A percentile compares a stretch with the other conserved stretches of the same genome.
phyloP scores from a whole-genome alignment of 2,329 filamentous ascomycete species.

The Colletotrichum sidae region DNA sequence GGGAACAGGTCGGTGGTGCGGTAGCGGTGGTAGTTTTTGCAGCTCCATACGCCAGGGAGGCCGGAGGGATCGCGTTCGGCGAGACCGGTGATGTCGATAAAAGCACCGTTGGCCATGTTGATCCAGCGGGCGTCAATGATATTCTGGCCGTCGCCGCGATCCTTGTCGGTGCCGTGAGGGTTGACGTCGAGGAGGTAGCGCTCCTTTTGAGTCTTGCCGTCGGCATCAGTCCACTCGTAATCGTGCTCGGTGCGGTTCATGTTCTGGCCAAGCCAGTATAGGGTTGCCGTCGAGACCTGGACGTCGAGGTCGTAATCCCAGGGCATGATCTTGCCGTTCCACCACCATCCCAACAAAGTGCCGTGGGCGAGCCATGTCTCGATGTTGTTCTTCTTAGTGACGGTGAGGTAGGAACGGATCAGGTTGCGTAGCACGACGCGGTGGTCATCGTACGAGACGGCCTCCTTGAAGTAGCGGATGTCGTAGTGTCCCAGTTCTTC shows the following conservation, averaged over 20 bases:
- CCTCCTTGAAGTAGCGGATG: slow-evolving; percentile 71
- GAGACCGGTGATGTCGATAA: slow-evolving; percentile 85
- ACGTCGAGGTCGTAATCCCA: slow-evolving; percentile 91
- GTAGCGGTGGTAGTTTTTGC: slow-evolving; percentile 85
- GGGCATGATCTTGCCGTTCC: slow-evolving; percentile 81
- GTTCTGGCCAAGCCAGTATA: slow-evolving; percentile 72
- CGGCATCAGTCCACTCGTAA: slow-evolving; percentile 61
- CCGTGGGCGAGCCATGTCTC: slow-evolving; percentile 92
- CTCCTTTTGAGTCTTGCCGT: slow-evolving; percentile 54
- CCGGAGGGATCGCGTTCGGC: slow-evolving; percentile 71
- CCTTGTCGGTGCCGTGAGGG: slow-evolving; percentile 72
- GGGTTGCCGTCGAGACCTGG: slow-evolving; percentile 76
- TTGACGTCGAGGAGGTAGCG: slow-evolving; percentile 83
- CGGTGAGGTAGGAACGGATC: slow-evolving; percentile 78
- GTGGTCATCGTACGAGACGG: slow-evolving; percentile 75
- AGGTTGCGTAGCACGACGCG: slow-evolving; percentile 75
- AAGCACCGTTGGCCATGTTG: slow-evolving; percentile 79
- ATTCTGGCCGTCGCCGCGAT: slow-evolving; percentile 76
- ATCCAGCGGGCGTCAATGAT: slow-evolving; percentile 90
- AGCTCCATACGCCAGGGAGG: slow-evolving; percentile 76
- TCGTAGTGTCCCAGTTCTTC: slow-evolving; percentile 80
- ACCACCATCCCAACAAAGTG: slow-evolving; percentile 89
- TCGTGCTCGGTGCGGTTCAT: slow-evolving; percentile 76
- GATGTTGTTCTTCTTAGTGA: slow-evolving; percentile 71
- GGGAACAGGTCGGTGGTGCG: slow-evolving; percentile 79